These are phyloP conservation scores for Carex cristatella DNA, from an alignment of 176 grass and related monocot genomes.

Conservation along the genomic window DNA sequence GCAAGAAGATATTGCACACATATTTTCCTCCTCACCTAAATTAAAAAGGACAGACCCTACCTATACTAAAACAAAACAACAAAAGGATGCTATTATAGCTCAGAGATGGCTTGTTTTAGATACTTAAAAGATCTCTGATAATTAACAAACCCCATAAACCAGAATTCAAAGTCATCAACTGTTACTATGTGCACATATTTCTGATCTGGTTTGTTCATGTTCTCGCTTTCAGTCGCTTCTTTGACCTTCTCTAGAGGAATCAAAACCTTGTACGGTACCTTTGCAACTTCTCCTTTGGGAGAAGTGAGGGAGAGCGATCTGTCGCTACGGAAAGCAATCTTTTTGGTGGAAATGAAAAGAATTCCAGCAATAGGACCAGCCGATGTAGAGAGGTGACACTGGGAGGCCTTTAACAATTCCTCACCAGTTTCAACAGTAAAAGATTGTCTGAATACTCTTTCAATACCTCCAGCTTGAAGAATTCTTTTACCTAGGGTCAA, in stretches of 20 bases:
- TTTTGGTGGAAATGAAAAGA: constrained; percentile 67
- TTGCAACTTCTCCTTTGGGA: constrained; percentile 32
- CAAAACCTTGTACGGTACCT: constrained; percentile 77
- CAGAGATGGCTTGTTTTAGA: constrained; percentile 60
- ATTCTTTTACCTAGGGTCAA: constrained; percentile 43
- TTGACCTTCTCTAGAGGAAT: constrained; percentile 62
- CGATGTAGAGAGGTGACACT: constrained; percentile 82
- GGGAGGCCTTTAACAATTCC: constrained; percentile 48
- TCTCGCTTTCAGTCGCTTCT: constrained; percentile 44
- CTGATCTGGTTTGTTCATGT: constrained; percentile 69
- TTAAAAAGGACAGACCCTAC: constrained; percentile 14
- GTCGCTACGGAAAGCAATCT: constrained; percentile 76
- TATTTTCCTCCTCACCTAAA: constrained; percentile 17
- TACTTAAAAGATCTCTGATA: constrained; percentile 56
- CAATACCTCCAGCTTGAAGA: constrained; percentile 70
- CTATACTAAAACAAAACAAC: constrained; percentile 2
- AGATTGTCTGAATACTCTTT: constrained; percentile 62
- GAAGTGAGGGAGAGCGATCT: constrained; percentile 38
- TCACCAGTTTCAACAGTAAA: constrained; percentile 58
- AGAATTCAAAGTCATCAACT: constrained; percentile 87
- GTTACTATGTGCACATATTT: constrained; percentile 68
- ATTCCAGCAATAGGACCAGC: constrained; percentile 69
- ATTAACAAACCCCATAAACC: constrained; percentile 87
- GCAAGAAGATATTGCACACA: constrained; percentile 39
- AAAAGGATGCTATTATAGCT: constrained; percentile 21